Base-by-base conservation (phyloP, 2,329 filamentous ascomycete species). In the Cercospora janseana region DNA sequence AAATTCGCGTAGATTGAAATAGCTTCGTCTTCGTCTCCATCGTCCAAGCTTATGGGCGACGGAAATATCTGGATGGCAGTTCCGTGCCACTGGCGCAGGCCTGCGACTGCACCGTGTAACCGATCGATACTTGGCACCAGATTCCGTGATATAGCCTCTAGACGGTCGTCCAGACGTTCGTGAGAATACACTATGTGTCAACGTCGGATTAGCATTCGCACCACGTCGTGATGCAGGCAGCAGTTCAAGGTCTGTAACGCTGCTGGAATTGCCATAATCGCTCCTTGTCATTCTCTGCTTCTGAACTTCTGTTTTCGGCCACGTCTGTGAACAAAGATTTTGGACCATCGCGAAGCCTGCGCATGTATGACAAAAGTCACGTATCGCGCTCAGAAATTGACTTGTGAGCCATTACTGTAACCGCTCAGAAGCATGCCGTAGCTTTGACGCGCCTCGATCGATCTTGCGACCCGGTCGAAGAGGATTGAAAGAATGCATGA, bases 1-100 rank as follows among this genome's bases (percentile, higher is more conserved):
- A 56, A 52, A 38, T 58, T 56, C n/a, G 48, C 56, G 20, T 56
- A 58, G 3, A 58, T 49, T 29, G 47, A 56, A 13, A 58, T 52
- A 1, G 56, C 52, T 16, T 56, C 53, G 20, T 51, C 50, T 2
- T 48, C 31, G 29, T 56, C 51, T 9, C 34, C 45, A 28, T 58
- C 56, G 27, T 55, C 55, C 13, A 56, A 31, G 26, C 53, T 54
- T 31, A 58, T 49, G 3, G 56, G 56, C 5, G 56, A 56, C 9
- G 56, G 56, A 12, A 56, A 58, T 2, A 46, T 24, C 13, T 49
- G 51, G 8, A 56, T 51, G 3, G 53, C 49, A 15, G 49, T 46
- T 21, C 54, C 53, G n/a, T 58, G 56, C 56, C 56, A 58, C 2
- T 43, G 38, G 5, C 46, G 51, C 10, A 58, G 43, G 3, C 46